Percentiles rank a stretch among this genome's conserved stretches.
Evolutionary conservation across 768 basidiomycete genomes (phyloP).

Genomic region (Macrolepiota albuminosa): DNA sequence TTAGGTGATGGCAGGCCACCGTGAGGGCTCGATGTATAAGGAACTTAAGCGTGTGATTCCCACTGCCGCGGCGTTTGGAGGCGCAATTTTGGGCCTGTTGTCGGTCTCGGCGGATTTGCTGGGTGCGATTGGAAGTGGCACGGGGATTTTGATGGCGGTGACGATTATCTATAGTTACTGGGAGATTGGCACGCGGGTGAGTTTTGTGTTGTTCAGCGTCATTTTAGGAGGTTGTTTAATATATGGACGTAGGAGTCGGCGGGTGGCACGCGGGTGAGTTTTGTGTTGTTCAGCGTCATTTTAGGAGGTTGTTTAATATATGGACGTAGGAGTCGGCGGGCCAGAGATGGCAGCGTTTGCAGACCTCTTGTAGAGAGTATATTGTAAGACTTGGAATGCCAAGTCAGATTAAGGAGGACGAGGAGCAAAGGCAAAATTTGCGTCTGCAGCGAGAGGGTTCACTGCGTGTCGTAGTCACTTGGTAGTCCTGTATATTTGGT

Average conservation of each 20-base stretch:
- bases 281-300: background rate
- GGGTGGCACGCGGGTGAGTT: constrained; percentile 68
- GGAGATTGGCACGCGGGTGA: constrained; percentile 85
- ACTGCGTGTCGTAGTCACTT: background rate
- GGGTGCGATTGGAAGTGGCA: constrained; percentile 94
- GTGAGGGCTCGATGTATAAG: constrained; percentile 98
- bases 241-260: constrained; percentile 52
- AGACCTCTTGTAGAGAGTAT: constrained; percentile 57
- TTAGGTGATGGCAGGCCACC: constrained; percentile 82
- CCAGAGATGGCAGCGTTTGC: constrained; percentile 80
- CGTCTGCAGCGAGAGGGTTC: background rate
- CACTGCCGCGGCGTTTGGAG: constrained; percentile 95
- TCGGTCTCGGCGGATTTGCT: constrained; percentile 91
- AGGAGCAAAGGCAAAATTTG: background rate
- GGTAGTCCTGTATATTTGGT: background rate
- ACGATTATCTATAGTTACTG: constrained; percentile 98
- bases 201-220: background rate
- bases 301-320: background rate
- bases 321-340: constrained; percentile 62
- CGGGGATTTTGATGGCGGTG: constrained; percentile 95
- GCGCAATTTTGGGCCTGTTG: constrained; percentile 90
- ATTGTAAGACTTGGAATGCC: background rate
- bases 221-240: background rate
- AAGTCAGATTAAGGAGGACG: background rate
- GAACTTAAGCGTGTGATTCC: constrained; percentile 98